A percentile compares a stretch with the other conserved stretches of the same genome.
Evolutionary conservation across 2,329 filamentous ascomycete genomes (phyloP).

Genomic region (Penicillium griseofulvum): DNA sequence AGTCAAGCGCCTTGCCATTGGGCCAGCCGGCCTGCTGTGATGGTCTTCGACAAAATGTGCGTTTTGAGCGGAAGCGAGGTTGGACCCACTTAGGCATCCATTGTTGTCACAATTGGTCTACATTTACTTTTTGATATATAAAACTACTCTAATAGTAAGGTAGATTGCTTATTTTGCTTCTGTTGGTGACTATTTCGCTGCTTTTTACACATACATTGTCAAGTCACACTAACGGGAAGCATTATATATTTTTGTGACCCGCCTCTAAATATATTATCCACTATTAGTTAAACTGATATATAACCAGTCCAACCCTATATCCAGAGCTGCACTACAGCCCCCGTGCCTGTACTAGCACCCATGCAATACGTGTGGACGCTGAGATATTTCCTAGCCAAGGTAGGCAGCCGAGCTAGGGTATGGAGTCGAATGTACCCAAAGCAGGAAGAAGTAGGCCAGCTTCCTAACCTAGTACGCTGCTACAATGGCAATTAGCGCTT

Average conservation of each 20-base stretch:
- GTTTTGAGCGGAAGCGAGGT: rapidly evolving
- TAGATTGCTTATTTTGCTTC: background rate
- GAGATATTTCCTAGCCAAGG: background rate
- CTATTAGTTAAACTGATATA: too few relatives aligned
- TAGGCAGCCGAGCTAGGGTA: too few relatives aligned
- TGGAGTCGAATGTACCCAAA: background rate
- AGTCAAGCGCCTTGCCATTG: slow-evolving; percentile 54
- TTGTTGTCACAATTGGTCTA: background rate
- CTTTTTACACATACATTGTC: background rate
- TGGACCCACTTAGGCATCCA: background rate
- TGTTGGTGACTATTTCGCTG: too few relatives aligned
- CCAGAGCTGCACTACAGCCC: background rate
- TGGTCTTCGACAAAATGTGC: rapidly evolving
- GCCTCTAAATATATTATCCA: background rate
- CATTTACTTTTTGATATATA: too few relatives aligned
- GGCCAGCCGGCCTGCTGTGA: slow-evolving; percentile 35
- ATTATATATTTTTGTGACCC: background rate
- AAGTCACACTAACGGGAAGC: background rate
- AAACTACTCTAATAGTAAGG: too few relatives aligned
- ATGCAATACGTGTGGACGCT: too few relatives aligned
- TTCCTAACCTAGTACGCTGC: background rate
- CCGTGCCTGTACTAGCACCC: rapidly evolving
- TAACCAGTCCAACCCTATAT: too few relatives aligned
- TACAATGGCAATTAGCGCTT: background rate
- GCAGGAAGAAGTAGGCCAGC: too few relatives aligned